Conservation (phyloP, 306 rosid species). For the Cicer yamashitae region DNA sequence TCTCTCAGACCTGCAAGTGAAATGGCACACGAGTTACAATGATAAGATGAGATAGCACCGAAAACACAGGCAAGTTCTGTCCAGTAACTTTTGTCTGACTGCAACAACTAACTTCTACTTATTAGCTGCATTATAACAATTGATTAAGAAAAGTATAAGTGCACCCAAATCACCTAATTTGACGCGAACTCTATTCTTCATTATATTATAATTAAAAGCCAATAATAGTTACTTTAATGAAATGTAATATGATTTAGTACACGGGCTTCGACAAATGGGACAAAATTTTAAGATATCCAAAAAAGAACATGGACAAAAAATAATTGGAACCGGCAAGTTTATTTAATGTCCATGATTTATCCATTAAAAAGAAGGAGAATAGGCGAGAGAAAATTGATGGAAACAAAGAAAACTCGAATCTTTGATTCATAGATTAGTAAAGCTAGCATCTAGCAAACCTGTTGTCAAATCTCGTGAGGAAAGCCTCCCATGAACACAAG, state of each 20-base stretch:
- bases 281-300: constrained; percentile 18
- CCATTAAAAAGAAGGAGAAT: constrained; percentile 14
- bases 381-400: constrained; percentile 21
- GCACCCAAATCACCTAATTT: constrained; percentile 35
- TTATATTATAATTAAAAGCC: constrained; percentile 13
- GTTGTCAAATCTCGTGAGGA: constrained; percentile 81
- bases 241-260: constrained; percentile 19
- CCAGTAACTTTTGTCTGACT: constrained; percentile 30
- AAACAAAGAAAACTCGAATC: constrained; percentile 36
- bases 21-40: constrained; percentile 37
- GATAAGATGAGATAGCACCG: constrained; percentile 39
- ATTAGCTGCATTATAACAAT: constrained; percentile 23
- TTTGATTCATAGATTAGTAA: constrained; percentile 38
- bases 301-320: constrained; percentile 13
- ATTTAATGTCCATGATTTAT: constrained; percentile 10
- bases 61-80: constrained; percentile 37
- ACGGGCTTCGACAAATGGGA: constrained; percentile 10
- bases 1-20: constrained; percentile 75
- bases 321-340: constrained; percentile 24
- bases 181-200: constrained; percentile 15
- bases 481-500: constrained; percentile 81
- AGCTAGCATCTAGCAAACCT: constrained; percentile 58
- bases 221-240: background rate
- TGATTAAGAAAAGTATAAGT: constrained; percentile 23
- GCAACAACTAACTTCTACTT: constrained; percentile 27